These are phyloP conservation scores for Colletotrichum viniferum DNA, from an alignment of 2,329 filamentous ascomycete species.

Conservation along the genomic window DNA sequence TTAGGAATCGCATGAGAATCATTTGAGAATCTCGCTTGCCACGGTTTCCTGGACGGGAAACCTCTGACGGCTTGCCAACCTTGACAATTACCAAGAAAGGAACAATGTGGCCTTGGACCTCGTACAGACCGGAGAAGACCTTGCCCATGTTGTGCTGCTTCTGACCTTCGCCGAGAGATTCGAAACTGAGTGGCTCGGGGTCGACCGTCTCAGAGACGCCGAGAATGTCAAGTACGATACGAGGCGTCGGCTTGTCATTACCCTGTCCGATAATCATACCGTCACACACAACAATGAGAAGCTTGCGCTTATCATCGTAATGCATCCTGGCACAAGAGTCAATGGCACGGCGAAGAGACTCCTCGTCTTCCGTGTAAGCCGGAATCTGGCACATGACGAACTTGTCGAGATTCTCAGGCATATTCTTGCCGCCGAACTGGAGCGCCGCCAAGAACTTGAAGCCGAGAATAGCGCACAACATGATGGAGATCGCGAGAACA, in stretches of 20 bases:
- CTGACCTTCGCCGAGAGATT: conserved; percentile 91
- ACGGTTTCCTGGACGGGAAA: conserved; percentile 92
- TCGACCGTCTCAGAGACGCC: conserved; percentile 93
- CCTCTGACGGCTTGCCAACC: conserved; percentile 96
- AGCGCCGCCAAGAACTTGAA: conserved; percentile 98
- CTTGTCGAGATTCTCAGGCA: conserved; percentile 96
- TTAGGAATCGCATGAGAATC: conserved; percentile 98
- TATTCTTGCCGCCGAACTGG: conserved; percentile 89
- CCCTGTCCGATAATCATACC: conserved; percentile 99
- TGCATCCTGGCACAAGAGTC: conserved; percentile 94
- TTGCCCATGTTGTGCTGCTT: conserved; percentile 99
- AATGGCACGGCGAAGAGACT: conserved; percentile 93
- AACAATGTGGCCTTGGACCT: conserved; percentile 97
- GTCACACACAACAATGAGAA: conserved; percentile 90
- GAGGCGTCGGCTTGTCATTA: conserved; percentile 92
- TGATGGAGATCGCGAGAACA: conserved; percentile 80
- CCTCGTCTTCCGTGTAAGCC: conserved; percentile 97
- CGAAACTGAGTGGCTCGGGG: conserved; percentile 94
- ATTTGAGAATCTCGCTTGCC: conserved; percentile 99
- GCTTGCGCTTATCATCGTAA: conserved; percentile 98
- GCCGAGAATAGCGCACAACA: conserved; percentile 80
- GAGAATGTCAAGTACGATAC: conserved; percentile 95
- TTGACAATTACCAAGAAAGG: conserved; percentile 97
- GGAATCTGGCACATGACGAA: conserved; percentile 98
- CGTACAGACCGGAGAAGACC: conserved; percentile 95